Conservation (phyloP, 164 flowering plant species). For the Aristolochia contorta region DNA sequence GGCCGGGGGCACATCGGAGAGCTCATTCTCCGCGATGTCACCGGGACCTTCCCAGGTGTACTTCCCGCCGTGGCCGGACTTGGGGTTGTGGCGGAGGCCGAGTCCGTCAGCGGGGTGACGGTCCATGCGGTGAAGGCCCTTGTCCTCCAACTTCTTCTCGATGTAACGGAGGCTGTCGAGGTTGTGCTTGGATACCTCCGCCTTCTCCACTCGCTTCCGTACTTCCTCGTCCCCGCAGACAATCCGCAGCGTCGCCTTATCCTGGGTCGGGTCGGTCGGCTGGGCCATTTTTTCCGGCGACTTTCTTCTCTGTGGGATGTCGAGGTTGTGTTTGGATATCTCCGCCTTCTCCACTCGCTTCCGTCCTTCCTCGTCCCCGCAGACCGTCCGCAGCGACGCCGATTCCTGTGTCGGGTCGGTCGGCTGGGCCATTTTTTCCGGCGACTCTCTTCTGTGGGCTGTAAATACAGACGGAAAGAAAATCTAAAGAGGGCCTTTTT, state of each 20-base stretch:
- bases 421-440: no score
- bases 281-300: no score
- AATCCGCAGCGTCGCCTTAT: conserved; percentile 15
- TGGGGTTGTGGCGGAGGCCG: no score
- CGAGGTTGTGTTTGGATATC: conserved; percentile 26
- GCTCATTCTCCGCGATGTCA: conserved; percentile 22
- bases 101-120: conserved; percentile 57
- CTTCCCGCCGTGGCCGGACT: conserved; percentile 65
- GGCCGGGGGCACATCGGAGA: conserved; percentile 28
- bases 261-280: not conserved
- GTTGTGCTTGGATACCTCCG: conserved; percentile 29
- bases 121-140: conserved; percentile 61
- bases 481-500: no score
- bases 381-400: conserved; percentile 19
- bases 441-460: conserved; percentile 7
- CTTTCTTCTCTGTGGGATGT: conserved; percentile 15
- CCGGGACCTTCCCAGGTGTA: conserved; percentile 85
- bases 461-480: conserved; percentile 4
- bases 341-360: conserved; percentile 41
- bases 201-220: conserved; percentile 35
- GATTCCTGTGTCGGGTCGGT: not conserved
- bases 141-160: conserved; percentile 48
- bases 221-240: conserved; percentile 47
- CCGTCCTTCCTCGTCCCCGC: conserved; percentile 46
- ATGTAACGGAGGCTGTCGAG: conserved; percentile 46